Evolutionary conservation across 2,329 filamentous ascomycete species (phyloP), one percentile per base, ranked within the genome.

Genomic region (Monosporascus cannonballus): DNA sequence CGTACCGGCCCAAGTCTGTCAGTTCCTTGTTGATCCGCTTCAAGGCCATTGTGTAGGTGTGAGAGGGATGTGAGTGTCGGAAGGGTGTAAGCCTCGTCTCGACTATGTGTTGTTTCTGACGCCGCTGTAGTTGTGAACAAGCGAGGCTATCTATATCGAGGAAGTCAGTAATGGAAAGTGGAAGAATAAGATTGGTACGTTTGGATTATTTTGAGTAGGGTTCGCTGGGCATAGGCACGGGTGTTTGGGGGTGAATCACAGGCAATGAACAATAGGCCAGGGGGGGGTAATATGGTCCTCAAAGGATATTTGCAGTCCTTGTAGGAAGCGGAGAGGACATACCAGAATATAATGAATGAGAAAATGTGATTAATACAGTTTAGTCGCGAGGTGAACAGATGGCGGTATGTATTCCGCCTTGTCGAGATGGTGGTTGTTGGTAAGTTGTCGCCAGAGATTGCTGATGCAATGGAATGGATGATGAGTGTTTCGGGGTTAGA

Each of bases 1-100:
- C 80, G 70, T 86, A 93, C 89, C 89, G 88, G 78, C 89, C 89
- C 75, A 94, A 82, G 73, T 94, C 89, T 75, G 87, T 86, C 72
- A 94, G 84, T 77, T 94, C 89, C 86, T 92, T 94, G 83, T 93
- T 93, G 76, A 94, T 94, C 76, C 89, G 86, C 87, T 94, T 94
- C 68, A 94, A 83, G 75, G 89, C 89, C 89, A 94, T 94, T 69
- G 68, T 71, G 71, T 54, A 52, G 53, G 53, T 46, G 53, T 52
- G 53, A 49, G 48, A 53, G 54, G 54, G 49, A 48, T 55, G 55
- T 38, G 47, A 51, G 14, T 56, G 50, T 54, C 20, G 18, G 38
- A 41, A 41, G 38, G 38, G 11, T 41, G 11, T 41, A 20, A 18
- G 6, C 9, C 38, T 11, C 50, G 51, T 53, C 39, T 48, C 39